A percentile compares a stretch with the other conserved stretches of the same genome.
Conservation (phyloP, 1,284 basidiomycete species). For the Irpex sp. region DNA sequence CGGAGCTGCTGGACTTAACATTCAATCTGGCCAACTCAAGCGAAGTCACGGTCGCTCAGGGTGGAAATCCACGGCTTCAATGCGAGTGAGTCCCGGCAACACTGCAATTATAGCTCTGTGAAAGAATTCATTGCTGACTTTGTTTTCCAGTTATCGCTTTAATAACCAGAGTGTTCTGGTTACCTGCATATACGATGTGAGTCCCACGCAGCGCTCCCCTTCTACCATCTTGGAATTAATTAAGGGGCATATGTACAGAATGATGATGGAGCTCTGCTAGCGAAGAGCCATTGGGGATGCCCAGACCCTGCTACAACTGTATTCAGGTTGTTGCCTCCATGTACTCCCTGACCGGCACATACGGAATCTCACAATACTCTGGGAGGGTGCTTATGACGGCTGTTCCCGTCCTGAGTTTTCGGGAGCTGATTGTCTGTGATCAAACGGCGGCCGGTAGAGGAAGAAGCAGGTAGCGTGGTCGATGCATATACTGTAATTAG, state of each 20-base stretch:
- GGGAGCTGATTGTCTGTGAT: not conserved
- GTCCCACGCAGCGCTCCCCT: not conserved
- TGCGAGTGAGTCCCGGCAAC: not conserved
- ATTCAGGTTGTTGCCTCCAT: not conserved
- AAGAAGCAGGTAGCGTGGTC: no score
- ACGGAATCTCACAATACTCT: not conserved
- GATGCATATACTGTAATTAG: no score
- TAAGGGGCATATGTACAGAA: not conserved
- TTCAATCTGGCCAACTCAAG: not conserved
- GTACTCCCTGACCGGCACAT: not conserved
- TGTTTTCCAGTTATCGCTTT: not conserved
- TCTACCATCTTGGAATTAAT: not conserved
- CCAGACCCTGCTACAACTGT: not conserved
- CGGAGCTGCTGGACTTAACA: no score
- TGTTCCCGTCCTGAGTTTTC: not conserved
- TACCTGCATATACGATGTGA: not conserved
- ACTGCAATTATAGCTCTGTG: no score
- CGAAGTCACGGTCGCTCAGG: not conserved
- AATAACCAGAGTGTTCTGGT: not conserved
- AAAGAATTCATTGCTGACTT: no score
- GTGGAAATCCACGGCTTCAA: not conserved
- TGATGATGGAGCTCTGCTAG: not conserved
- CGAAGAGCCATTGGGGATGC: not conserved
- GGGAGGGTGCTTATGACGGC: not conserved
- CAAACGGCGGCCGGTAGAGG: no score